Base-by-base conservation (phyloP, 352 stramenopile species). In the Globisporangium iwayamae region DNA sequence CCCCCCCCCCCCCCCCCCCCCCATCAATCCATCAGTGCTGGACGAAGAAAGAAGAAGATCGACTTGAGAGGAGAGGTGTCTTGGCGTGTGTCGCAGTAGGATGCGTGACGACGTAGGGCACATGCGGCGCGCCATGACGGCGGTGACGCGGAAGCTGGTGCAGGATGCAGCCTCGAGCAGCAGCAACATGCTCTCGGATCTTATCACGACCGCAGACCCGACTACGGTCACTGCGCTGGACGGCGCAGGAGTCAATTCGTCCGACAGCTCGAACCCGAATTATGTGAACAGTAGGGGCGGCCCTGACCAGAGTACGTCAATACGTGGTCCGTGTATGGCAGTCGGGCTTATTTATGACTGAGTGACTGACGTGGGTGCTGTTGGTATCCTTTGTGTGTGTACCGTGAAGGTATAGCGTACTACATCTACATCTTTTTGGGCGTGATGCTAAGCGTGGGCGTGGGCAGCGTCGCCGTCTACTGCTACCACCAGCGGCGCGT, bases 401-500 rank as follows among this genome's bases (percentile, higher is more conserved):
- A 5, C 20, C 18, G 39, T 32, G 16, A 14, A 83, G 78, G 65
- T 43, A 65, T 86, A 30, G 73, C 80, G 46, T 80, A 71, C 67
- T 93, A 91, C 65, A 69, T 94, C 20, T 94, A 91, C 61, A 77
- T 91, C 52, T 88, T 94, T 41, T 62, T 91, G 39, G 80, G 79
- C 41, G 73, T 80, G 57, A 78, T 93, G 70, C n/a, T 84, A 11
- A 51, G 54, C 3, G 62, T 92, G 39, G 75, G 60, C 20, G 48
- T 73, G 10, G 64, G 67, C 18, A 83, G 71, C 60, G 38, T 91
- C 46, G 46, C 84, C 20, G 60, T 83, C 1, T 94, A 94, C 59
- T 91, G 73, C 65, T 71, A 83, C 56, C 83, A 93, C 46, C 83
- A 88, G 55, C 81, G 80, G 9, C 81, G 81, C 8, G 18, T 88